These are phyloP conservation scores for Camellia japonica DNA, from an alignment of 148 eudicot species.

Conservation along the genomic window DNA sequence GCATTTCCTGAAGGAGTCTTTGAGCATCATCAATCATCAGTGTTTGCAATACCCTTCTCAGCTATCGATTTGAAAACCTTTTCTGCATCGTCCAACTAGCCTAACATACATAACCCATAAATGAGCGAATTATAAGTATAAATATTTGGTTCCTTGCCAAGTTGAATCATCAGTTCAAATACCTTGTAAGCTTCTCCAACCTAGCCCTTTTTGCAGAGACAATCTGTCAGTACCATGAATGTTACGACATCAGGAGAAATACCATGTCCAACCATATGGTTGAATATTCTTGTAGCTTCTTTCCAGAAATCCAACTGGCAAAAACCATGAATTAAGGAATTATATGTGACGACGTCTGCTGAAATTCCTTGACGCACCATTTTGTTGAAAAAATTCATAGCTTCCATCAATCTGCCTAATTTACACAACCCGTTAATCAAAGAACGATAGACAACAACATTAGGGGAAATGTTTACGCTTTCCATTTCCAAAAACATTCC, in stretches of 20 bases:
- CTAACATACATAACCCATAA: neutral
- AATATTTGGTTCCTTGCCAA: conserved; percentile 10
- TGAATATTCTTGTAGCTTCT: conserved; percentile 17
- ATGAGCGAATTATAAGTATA: conserved; percentile 8
- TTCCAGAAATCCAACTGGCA: conserved; percentile 8
- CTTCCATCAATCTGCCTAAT: conserved; percentile 27
- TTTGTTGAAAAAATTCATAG: conserved; percentile 17
- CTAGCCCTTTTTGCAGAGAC: conserved; percentile 14
- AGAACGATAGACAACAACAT: conserved; percentile 28
- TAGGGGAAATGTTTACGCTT: conserved; percentile 14
- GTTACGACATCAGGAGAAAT: conserved; percentile 18
- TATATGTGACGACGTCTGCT: conserved; percentile 19
- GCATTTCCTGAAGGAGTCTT: conserved; percentile 14
- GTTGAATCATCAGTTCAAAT: conserved; percentile 10
- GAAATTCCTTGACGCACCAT: conserved; percentile 20
- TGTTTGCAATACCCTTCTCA: conserved; percentile 19
- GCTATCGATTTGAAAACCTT: conserved; percentile 16
- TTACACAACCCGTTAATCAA: conserved; percentile 32
- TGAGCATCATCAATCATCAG: conserved; percentile 19
- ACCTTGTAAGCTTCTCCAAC: conserved; percentile 9
- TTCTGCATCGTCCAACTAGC: conserved; percentile 18
- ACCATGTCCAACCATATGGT: conserved; percentile 12
- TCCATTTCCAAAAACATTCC: conserved; percentile 19
- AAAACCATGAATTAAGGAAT: conserved; percentile 27
- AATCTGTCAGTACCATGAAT: conserved; percentile 16